Conservation (phyloP, 1,139 yeast genomes). For the Pichia cactophila region DNA sequence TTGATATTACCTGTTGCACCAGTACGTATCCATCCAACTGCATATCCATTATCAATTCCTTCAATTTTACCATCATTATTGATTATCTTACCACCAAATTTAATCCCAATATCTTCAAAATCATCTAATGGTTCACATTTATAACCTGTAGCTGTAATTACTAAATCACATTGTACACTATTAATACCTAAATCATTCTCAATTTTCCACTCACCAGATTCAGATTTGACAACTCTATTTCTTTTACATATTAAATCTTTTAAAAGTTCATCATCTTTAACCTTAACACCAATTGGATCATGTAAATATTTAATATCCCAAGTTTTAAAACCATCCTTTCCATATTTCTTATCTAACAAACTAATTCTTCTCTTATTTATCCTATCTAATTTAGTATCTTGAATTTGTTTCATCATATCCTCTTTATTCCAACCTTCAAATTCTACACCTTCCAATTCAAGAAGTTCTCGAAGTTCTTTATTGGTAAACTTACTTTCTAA, state of each 20-base stretch:
- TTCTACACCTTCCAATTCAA: conserved; percentile 50
- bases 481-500: conserved; percentile 83
- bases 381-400: conserved; percentile 43
- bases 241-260: conserved; percentile 42
- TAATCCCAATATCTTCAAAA: conserved; percentile 43
- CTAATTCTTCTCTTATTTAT: conserved; percentile 62
- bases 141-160: conserved; percentile 81
- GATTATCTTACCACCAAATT: conserved; percentile 54
- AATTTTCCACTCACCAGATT: conserved; percentile 26
- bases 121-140: conserved; percentile 59
- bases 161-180: conserved; percentile 51
- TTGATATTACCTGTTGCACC: conserved; percentile 93
- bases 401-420: conserved; percentile 36
- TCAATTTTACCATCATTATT: conserved; percentile 55
- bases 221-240: conserved; percentile 32
- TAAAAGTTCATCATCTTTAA: conserved; percentile 32
- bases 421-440: conserved; percentile 49
- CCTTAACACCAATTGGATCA: conserved; percentile 52
- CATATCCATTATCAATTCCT: conserved; percentile 51
- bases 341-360: conserved; percentile 46
- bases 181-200: conserved; percentile 35
- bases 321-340: conserved; percentile 24
- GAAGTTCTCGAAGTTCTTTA: conserved; percentile 80
- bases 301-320: conserved; percentile 70
- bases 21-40: conserved; percentile 87